Evolutionary conservation across 768 basidiomycete genomes (phyloP), one percentile per base, ranked within the genome.

Genomic region (Rickenella mellea): DNA sequence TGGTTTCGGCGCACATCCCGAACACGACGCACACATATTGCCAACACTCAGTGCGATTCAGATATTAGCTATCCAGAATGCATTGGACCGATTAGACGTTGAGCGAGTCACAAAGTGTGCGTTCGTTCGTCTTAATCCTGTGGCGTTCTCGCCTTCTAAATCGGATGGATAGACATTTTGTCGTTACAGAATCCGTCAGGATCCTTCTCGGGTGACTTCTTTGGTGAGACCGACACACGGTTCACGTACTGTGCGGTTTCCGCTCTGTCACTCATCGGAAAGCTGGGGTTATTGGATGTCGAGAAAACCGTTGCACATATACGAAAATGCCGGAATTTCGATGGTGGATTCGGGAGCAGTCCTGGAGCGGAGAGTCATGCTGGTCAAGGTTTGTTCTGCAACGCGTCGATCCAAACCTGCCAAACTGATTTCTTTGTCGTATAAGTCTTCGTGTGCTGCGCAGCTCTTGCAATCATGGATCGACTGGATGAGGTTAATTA

Each of bases 321-420:
- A 32, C 58, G 62, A 19, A 66, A 71, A 27, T 97, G 96, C 62
- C 73, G 70, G 55, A 99, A 98, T 59, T 97, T 91, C 58, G 96
- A 99, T 55, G 93, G 93, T 4, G 96, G 91, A 0, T 99, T 94
- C 54, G 94, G 96, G 20, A 80, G 71, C 35, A 60, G 66, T 12
- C 71, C 78, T 12, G 96, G 93, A 0, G 91, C 87, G 1, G 96
- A 99, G 64, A 91, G 85, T 46, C 96, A 99, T 65, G 77, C 92
- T 10, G 87, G 72, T 0, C 88, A 91, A 73, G 90, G 94, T 91
- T 39, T 55, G 55, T 45, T 17, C 22, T 21, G 17, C n/a, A 44
- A 17, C n/a, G 14, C 41, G 17, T n/a, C 33, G 7, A 22, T 27
- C 19, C 9, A 9, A 14, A 10, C 19, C 12, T 22, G 10, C 24